Base-by-base conservation (phyloP, 495 filamentous ascomycete species). In the Barbatosphaeria neglecta region DNA sequence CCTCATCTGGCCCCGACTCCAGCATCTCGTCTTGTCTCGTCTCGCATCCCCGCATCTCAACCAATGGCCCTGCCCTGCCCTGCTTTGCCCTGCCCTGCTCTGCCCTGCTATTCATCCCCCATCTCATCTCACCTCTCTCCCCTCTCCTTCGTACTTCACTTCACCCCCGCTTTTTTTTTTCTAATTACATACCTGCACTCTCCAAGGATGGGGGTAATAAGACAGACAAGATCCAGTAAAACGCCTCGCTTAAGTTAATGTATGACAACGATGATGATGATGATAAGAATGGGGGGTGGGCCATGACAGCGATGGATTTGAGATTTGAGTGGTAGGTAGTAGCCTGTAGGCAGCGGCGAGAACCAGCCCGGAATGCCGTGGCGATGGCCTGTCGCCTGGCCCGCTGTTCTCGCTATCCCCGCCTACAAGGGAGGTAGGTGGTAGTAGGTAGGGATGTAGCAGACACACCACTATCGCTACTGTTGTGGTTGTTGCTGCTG, bases 401-500 rank as follows among this genome's bases (percentile, higher is more conserved):
- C n/a, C n/a, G n/a, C 31, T 35, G 9, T 4, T 4, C 24, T 9
- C 4, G 31, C 11, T n/a, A n/a, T 2, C 10, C 11, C 9, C 7
- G 15, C 13, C 31, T n/a, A 3, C 2, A 11, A 35, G n/a, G n/a
- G n/a, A n/a, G n/a, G n/a, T n/a, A n/a, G 16, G 7, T 11, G 11
- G 9, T 42, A 42, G 19, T 22, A 42, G n/a, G n/a, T n/a, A n/a
- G n/a, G n/a, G 31, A 13, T 13, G 1, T 41, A 1, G 13, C 17
- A 23, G 3, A 39, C 45, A 41, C 18, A 35, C 22, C 27, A 31
- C 27, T 10, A 10, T 8, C 9, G 8, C 27, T 31, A 35, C 31
- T 35, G 31, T n/a, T 15, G 9, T 15, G 31, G 31, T n/a, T 35
- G 31, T 16, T 35, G 31, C 31, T 37, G 74, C 49, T 74, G 69